Evolutionary conservation across 1,139 yeast genomes (phyloP).

Genomic region (Arxiozyma heterogenica): DNA sequence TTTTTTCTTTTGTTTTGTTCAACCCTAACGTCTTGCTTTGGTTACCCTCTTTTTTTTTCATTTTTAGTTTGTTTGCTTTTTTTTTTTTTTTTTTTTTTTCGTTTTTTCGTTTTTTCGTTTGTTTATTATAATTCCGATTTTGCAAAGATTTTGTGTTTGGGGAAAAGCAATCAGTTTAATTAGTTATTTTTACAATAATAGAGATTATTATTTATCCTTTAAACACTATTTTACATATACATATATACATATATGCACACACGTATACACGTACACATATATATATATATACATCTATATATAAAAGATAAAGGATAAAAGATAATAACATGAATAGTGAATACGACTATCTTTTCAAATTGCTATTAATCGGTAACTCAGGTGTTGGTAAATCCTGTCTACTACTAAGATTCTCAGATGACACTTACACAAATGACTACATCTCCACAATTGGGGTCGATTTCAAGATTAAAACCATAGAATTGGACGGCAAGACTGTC

Average conservation of each 20-base stretch:
- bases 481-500: conserved; percentile 92
- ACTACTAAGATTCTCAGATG: conserved; percentile 91
- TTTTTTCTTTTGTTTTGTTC: neutral
- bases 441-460: conserved; percentile 97
- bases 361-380: conserved; percentile 91
- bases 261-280: neutral
- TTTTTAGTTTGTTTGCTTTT: neutral
- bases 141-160: neutral
- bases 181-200: neutral
- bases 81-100: neutral
- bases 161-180: no score
- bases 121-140: no score
- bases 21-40: neutral
- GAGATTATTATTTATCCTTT: no score
- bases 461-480: conserved; percentile 94
- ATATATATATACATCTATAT: no score
- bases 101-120: neutral
- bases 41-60: neutral
- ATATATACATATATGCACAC: neutral
- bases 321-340: conserved; percentile 56
- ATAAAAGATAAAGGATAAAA: no score
- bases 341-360: conserved; percentile 94
- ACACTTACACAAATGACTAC: conserved; percentile 93
- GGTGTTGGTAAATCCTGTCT: conserved; percentile 98
- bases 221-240: no score